A percentile compares a stretch with the other conserved stretches of the same genome.
Evolutionary conservation across 495 filamentous ascomycete genomes (phyloP).

Genomic region (Pyronema domesticum): DNA sequence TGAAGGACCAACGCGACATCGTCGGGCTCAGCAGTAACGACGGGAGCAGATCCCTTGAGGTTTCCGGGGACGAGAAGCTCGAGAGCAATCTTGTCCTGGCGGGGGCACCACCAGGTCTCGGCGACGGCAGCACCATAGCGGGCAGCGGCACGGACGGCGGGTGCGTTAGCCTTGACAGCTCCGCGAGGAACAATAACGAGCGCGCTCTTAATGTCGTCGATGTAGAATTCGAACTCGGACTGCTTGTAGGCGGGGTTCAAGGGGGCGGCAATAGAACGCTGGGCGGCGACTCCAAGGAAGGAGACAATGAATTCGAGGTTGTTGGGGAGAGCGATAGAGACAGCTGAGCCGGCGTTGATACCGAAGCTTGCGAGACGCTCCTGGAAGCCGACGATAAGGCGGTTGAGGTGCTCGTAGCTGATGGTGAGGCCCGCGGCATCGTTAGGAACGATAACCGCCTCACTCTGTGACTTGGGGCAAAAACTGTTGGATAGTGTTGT

Average conservation of each 20-base stretch:
- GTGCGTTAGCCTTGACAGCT: slow-evolving; percentile 40
- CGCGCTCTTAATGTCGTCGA: slow-evolving; percentile 61
- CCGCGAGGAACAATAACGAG: slow-evolving; percentile 55
- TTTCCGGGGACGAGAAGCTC: slow-evolving; percentile 58
- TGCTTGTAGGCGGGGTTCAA: slow-evolving; percentile 73
- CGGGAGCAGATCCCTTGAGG: slow-evolving; percentile 31
- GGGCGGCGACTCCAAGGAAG: slow-evolving; percentile 60
- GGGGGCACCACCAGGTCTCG: slow-evolving; percentile 57
- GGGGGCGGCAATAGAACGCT: slow-evolving; percentile 62
- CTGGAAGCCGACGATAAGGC: slow-evolving; percentile 48
- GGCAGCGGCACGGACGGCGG: slow-evolving; percentile 53
- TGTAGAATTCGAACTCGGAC: slow-evolving; percentile 77
- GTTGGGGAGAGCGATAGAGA: slow-evolving; percentile 62
- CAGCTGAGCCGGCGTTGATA: slow-evolving; percentile 42
- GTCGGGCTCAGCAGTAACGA: slow-evolving; percentile 42
- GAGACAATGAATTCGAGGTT: slow-evolving; percentile 67
- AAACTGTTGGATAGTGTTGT: slow-evolving; percentile 33
- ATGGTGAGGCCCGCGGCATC: slow-evolving; percentile 37
- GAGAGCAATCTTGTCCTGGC: slow-evolving; percentile 42
- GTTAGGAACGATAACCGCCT: slow-evolving; percentile 51
- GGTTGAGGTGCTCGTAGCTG: slow-evolving; percentile 43
- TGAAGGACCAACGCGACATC: slow-evolving; percentile 57
- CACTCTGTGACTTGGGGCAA: slow-evolving; percentile 26
- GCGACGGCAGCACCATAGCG: slow-evolving; percentile 63
- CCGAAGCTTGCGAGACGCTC: slow-evolving; percentile 52